Percentiles rank a stretch among this genome's conserved stretches.
Evolutionary conservation across 2,329 filamentous ascomycete species (phyloP).

Genomic region (Thielaviopsis cerberus): DNA sequence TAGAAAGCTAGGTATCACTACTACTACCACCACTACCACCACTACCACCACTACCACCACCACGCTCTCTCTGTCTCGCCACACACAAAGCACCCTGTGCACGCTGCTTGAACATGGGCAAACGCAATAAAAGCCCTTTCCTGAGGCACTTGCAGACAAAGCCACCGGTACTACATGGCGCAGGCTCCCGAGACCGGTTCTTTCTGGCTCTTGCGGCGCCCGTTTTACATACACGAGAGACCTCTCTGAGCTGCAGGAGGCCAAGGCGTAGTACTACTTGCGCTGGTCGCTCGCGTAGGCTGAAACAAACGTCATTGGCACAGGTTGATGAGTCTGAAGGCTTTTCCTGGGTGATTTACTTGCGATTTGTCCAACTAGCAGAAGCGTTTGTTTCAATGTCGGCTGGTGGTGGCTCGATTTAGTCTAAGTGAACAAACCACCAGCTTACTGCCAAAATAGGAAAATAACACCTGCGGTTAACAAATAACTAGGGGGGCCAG

Average conservation of each 20-base stretch:
- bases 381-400: neutral
- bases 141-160: neutral
- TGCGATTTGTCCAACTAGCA: no score
- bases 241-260: no score
- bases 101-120: no score
- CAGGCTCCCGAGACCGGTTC: neutral
- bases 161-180: neutral
- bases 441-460: neutral
- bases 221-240: no score
- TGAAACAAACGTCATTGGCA: neutral
- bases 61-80: no score
- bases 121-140: neutral
- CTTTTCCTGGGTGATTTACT: no score
- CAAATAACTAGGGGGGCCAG: neutral
- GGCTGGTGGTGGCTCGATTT: neutral
- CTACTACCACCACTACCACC: no score
- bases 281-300: neutral
- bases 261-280: neutral
- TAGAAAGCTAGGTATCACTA: no score
- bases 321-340: neutral
- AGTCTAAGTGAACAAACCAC: neutral
- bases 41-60: no score
- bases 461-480: neutral
- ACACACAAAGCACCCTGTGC: no score
- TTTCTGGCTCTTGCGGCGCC: no score